Conservation (phyloP, 2,329 filamentous ascomycete genomes). For the Phoma sp. region DNA sequence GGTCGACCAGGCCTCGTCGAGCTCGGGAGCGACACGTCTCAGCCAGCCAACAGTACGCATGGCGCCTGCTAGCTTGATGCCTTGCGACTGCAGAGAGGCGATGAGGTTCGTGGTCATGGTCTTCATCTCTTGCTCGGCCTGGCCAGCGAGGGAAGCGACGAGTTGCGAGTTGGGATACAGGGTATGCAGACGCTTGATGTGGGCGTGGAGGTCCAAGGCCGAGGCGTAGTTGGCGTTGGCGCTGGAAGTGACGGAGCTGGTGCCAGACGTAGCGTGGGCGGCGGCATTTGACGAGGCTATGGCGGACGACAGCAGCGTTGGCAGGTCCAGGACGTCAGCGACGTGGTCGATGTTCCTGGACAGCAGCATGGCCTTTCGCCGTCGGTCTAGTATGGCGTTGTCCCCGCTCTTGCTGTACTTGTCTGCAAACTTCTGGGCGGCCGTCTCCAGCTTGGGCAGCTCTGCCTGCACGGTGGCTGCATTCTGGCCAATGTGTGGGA, state of each 20-base stretch:
- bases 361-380: slow-evolving; percentile 81
- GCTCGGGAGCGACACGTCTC: slow-evolving; percentile 81
- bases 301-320: slow-evolving; percentile 81
- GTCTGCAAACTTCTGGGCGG: slow-evolving; percentile 79
- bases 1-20: slow-evolving; percentile 58
- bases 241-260: slow-evolving; percentile 49
- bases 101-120: slow-evolving; percentile 88
- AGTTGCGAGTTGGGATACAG: slow-evolving; percentile 82
- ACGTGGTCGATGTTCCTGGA: slow-evolving; percentile 87
- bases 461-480: slow-evolving; percentile 71
- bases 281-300: slow-evolving; percentile 65
- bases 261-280: slow-evolving; percentile 48
- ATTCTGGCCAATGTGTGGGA: slow-evolving; percentile 73
- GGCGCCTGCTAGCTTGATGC: slow-evolving; percentile 85
- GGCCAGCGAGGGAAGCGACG: slow-evolving; percentile 72
- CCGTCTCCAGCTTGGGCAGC: slow-evolving; percentile 79
- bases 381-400: slow-evolving; percentile 68
- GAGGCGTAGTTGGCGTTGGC: slow-evolving; percentile 81
- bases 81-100: slow-evolving; percentile 73
- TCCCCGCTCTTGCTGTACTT: slow-evolving; percentile 79
- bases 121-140: slow-evolving; percentile 87
- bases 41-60: slow-evolving; percentile 93
- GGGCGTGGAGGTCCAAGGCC: slow-evolving; percentile 89
- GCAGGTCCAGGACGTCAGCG: slow-evolving; percentile 89
- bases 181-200: slow-evolving; percentile 83